Conservation (phyloP, 345 rosid genomes). For the Dipteronia dyeriana region DNA sequence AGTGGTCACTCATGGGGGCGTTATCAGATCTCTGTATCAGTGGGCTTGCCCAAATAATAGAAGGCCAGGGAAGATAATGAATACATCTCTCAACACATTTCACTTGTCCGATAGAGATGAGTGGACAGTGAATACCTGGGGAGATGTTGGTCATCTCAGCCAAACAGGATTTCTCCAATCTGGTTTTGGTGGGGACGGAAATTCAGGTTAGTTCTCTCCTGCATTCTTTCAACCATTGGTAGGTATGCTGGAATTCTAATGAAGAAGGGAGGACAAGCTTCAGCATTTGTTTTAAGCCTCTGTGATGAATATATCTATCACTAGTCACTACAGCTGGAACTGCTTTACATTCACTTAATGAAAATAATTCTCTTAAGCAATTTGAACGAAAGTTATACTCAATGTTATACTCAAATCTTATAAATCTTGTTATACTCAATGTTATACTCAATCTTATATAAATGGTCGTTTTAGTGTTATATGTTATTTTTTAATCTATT, state of each 20-base stretch:
- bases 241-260: not conserved
- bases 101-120: conserved; percentile 46
- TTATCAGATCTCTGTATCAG: conserved; percentile 59
- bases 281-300: not conserved
- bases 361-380: not conserved
- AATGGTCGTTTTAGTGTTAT: not conserved
- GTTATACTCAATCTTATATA: not conserved
- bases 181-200: conserved; percentile 78
- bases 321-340: not conserved
- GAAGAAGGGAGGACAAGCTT: not conserved
- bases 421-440: not conserved
- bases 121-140: conserved; percentile 60
- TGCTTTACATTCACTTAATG: not conserved
- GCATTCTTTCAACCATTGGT: conserved; percentile 9
- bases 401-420: no score
- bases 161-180: conserved; percentile 46
- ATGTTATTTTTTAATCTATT: not conserved
- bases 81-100: conserved; percentile 66
- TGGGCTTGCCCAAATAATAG: conserved; percentile 61
- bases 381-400: not conserved
- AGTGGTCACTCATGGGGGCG: conserved; percentile 81
- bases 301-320: not conserved
- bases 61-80: conserved; percentile 51
- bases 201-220: conserved; percentile 50
- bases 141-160: conserved; percentile 62